Base-by-base conservation (phyloP, 352 stramenopile genomes). In the Pythium aquatile region DNA sequence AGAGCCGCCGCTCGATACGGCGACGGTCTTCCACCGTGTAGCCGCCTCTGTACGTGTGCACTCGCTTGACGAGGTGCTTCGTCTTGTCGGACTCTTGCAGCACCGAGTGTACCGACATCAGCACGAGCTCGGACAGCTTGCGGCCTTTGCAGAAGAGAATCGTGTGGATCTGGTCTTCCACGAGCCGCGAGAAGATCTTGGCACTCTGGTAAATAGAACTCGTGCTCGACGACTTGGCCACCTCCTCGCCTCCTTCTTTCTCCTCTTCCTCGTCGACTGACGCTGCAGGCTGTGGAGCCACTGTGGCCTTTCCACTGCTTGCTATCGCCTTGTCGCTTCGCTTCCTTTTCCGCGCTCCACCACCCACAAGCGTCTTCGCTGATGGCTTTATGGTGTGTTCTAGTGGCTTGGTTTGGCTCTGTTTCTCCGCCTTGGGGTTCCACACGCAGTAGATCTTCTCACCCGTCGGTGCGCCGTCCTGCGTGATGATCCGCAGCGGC, bases 31-130 rank as follows among this genome's bases (percentile, higher is more conserved):
- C 77, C 32, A 88, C 79, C 1, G 90, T 97, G 79, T 99, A 99
- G 2, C 97, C 97, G 32, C 97, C 97, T 35, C 97, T 84, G 72
- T 99, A 99, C 0, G 87, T 93, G 60, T 97, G 93, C 14, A 99
- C 80, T 24, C 66, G 63, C n/a, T 89, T 81, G 16, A 78, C 26
- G n/a, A 86, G 61, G 13, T 83, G 56, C 24, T 76, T 63, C 30
- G 81, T 88, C 17, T 59, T 70, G 11, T 68, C 70, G 8, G 56
- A 57, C 28, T 81, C 72, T 30, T 78, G 72, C 5, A 97, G 54
- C 33, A 92, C 73, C 32, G 75, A 81, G 56, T 94, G 83, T 3
- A 90, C 82, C 39, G 90, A 96, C 68, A 94, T 90, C 16, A 98
- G 72, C 48, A 98, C 79, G 24, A 98, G 74, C 67, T 98, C 94